Conservation (phyloP, 208 protist species). For the Trichomonas vaginalis region DNA sequence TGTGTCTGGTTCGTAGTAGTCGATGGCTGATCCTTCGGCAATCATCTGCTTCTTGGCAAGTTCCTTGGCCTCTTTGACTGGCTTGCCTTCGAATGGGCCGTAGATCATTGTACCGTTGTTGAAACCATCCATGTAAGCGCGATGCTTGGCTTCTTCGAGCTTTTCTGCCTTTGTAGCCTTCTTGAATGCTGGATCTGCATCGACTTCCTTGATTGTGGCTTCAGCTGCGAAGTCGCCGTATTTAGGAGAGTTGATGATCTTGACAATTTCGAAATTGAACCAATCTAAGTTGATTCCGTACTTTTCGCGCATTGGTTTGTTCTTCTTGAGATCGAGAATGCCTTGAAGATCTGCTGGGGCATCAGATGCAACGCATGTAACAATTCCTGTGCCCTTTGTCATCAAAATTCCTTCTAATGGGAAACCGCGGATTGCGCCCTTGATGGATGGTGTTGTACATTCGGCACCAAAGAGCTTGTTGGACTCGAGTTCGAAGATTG, state of each 20-base stretch:
- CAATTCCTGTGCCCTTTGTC: slow-evolving; percentile 77
- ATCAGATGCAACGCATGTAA: slow-evolving; percentile 85
- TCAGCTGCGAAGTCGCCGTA: slow-evolving; percentile 18
- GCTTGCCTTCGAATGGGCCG: slow-evolving; percentile 41
- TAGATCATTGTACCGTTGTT: slow-evolving; percentile 77
- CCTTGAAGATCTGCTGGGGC: slow-evolving; percentile 96
- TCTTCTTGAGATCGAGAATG: slow-evolving; percentile 67
- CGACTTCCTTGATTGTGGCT: background rate
- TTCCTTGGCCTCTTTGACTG: slow-evolving; percentile 74
- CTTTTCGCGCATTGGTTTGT: slow-evolving; percentile 38
- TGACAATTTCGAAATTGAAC: slow-evolving; percentile 70
- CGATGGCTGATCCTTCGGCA: slow-evolving; percentile 30
- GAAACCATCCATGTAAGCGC: slow-evolving; percentile 86
- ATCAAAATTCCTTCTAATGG: background rate
- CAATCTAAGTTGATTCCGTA: slow-evolving; percentile 63
- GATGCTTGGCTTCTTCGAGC: slow-evolving; percentile 86
- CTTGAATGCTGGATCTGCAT: slow-evolving; percentile 63
- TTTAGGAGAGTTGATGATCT: slow-evolving; percentile 80
- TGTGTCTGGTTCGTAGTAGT: slow-evolving; percentile 74
- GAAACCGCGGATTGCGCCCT: background rate
- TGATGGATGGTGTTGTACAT: background rate
- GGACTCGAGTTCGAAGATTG: background rate
- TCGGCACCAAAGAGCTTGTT: background rate
- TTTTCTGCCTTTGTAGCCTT: slow-evolving; percentile 73
- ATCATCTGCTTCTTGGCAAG: slow-evolving; percentile 34